Base-by-base conservation (phyloP, 352 stramenopile genomes). In the Pilasporangium apinafurcum region DNA sequence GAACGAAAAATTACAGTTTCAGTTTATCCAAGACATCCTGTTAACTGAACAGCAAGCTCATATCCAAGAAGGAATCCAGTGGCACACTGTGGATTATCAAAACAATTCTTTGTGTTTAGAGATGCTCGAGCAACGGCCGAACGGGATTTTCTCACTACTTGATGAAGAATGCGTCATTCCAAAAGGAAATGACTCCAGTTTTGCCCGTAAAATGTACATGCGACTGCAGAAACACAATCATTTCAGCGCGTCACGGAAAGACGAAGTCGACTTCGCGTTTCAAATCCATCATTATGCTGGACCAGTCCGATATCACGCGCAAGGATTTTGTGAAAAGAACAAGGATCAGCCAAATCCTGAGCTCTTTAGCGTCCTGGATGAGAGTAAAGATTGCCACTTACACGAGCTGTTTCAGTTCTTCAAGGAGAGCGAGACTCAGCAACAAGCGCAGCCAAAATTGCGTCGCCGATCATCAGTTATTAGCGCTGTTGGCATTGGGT, bases 301-400 rank as follows among this genome's bases (percentile, higher is more conserved):
- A 5, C 63, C 71, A 24, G 74, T 95, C 41, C 63, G 65, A 17
- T 95, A 95, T 37, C 59, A 72, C 34, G 62, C 77, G 1, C 59
- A 72, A 36, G 83, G 83, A 1, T 95, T 95, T 43, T 92, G 74
- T 29, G 77, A 92, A 24, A 95, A 92, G 59, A 95, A 94, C 57
- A 91, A 91, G 35, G 84, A 95, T 42, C 77, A 92, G 42, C 72
- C 84, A 14, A 88, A 86, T 42, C 62, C 83, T 5, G 83, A 92
- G 37, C 53, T 91, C 4, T 73, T 87, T 8, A 63, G 59, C 14
- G 47, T 91, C 9, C 49, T 93, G 17, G 84, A 65, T 43, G 76
- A 68, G 57, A 86, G 56, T 30, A 81, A 54, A 45, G 83, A 74
- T 31, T 43, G 51, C 35, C 67, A 67, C 52, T 62, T 82, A 31